Percentiles rank a stretch among this genome's conserved stretches.
These are phyloP conservation scores for Trypanosoma platydactyli DNA, from an alignment of 208 protist genomes.

Conservation along the genomic window DNA sequence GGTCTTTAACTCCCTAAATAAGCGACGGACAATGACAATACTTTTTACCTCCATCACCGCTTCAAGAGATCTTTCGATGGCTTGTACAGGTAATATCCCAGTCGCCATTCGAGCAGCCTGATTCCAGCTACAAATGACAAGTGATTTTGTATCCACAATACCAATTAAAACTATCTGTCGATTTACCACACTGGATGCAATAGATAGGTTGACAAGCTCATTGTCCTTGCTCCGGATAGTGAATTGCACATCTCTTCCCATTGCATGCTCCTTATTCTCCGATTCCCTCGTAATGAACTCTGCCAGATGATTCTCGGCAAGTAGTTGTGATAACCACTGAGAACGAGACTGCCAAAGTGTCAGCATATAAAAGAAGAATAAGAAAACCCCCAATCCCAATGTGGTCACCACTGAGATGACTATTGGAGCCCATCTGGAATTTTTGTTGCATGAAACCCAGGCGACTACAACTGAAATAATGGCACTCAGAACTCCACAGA, in stretches of 20 bases:
- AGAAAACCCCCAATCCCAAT: slow-evolving; percentile 32
- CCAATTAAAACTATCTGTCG: slow-evolving; percentile 40
- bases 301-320: slow-evolving; percentile 28
- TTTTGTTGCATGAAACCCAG: slow-evolving; percentile 29
- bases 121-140: slow-evolving; percentile 45
- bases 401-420: slow-evolving; percentile 29
- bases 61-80: slow-evolving; percentile 35
- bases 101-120: slow-evolving; percentile 30
- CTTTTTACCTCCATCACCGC: slow-evolving; percentile 33
- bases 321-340: slow-evolving; percentile 23
- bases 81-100: slow-evolving; percentile 26
- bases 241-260: slow-evolving; percentile 28
- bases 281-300: slow-evolving; percentile 2
- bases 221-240: slow-evolving; percentile 25
- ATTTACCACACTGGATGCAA: slow-evolving; percentile 25
- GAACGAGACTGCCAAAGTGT: slow-evolving; percentile 17
- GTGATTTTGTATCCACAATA: slow-evolving; percentile 27
- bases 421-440: slow-evolving; percentile 22
- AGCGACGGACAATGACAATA: slow-evolving; percentile 7
- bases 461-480: slow-evolving; percentile 21
- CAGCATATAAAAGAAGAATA: slow-evolving; percentile 35
- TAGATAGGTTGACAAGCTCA: slow-evolving; percentile 4
- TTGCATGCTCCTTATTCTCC: slow-evolving; percentile 6
- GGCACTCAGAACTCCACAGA: slow-evolving; percentile 19
- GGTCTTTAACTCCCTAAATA: slow-evolving; percentile 30